Conservation (phyloP, 2,329 filamentous ascomycete genomes). For the Coniella vitis region DNA sequence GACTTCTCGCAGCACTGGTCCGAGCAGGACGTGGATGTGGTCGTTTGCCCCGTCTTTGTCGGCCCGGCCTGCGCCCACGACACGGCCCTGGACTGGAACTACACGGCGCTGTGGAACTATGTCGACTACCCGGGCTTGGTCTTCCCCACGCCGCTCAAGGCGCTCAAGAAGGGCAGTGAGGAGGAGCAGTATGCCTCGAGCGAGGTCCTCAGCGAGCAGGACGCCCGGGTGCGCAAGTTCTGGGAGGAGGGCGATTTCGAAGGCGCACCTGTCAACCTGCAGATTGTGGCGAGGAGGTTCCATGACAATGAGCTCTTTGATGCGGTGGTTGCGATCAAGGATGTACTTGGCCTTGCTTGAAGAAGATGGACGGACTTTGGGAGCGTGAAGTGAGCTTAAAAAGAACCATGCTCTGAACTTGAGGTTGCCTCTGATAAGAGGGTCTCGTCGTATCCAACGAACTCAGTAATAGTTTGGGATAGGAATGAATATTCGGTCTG, state of each 20-base stretch:
- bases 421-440: neutral
- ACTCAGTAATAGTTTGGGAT: too few species aligned
- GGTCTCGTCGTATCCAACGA: too few species aligned
- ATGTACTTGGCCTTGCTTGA: constrained; percentile 8
- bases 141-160: constrained; percentile 28
- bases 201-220: constrained; percentile 25
- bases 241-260: constrained; percentile 28
- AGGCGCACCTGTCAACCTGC: constrained; percentile 27
- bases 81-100: constrained; percentile 30
- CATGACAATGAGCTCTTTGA: constrained; percentile 30
- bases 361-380: neutral
- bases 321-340: constrained; percentile 22
- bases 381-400: too few species aligned
- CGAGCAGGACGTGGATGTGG: constrained; percentile 30
- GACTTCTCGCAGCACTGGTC: constrained; percentile 29
- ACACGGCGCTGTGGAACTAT: constrained; percentile 32
- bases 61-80: constrained; percentile 32
- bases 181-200: constrained; percentile 21
- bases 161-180: constrained; percentile 18
- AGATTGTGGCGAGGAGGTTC: constrained; percentile 27
- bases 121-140: constrained; percentile 31
- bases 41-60: constrained; percentile 30
- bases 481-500: too few species aligned
- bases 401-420: neutral
- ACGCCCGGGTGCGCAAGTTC: constrained; percentile 24